phyloP scores from a whole-genome alignment of 1,284 basidiomycete species.

The Omphalotus olearius region DNA sequence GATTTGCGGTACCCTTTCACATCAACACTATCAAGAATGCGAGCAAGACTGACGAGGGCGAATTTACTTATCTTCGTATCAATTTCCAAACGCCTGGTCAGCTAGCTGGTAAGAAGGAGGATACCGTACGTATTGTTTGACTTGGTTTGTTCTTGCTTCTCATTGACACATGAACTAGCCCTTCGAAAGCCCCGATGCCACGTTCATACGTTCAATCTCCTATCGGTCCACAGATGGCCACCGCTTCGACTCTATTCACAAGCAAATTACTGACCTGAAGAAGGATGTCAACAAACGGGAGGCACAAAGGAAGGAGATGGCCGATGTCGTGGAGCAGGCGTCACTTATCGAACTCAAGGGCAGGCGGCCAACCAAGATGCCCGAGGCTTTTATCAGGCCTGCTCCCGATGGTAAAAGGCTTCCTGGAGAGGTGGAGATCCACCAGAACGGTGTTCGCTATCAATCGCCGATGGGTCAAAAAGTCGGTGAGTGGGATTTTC shows the following conservation, averaged over 20 bases:
- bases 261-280: constrained; percentile 93
- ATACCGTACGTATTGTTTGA: constrained; percentile 58
- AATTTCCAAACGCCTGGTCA: constrained; percentile 99
- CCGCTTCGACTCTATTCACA: constrained; percentile 86
- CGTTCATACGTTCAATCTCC: constrained; percentile 93
- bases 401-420: constrained; percentile 90
- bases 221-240: constrained; percentile 89
- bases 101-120: constrained; percentile 97
- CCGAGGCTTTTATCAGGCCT: constrained; percentile 92
- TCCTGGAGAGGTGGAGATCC: constrained; percentile 96
- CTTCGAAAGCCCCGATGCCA: constrained; percentile 96
- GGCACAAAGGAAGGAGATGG: constrained; percentile 97
- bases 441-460: constrained; percentile 95
- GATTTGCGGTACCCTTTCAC: constrained; percentile 96
- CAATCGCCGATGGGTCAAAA: constrained; percentile 88
- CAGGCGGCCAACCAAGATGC: constrained; percentile 77
- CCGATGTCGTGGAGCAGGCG: constrained; percentile 96
- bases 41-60: constrained; percentile 96
- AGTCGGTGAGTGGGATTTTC: constrained; percentile 47
- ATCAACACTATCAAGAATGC: constrained; percentile 99
- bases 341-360: constrained; percentile 85
- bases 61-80: constrained; percentile 92
- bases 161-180: constrained; percentile 48
- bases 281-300: constrained; percentile 97
- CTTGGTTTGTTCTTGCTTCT: background rate